Evolutionary conservation across 2,329 filamentous ascomycete genomes (phyloP), one percentile per base, ranked within the genome.

Genomic region (Trichoderma sp.): DNA sequence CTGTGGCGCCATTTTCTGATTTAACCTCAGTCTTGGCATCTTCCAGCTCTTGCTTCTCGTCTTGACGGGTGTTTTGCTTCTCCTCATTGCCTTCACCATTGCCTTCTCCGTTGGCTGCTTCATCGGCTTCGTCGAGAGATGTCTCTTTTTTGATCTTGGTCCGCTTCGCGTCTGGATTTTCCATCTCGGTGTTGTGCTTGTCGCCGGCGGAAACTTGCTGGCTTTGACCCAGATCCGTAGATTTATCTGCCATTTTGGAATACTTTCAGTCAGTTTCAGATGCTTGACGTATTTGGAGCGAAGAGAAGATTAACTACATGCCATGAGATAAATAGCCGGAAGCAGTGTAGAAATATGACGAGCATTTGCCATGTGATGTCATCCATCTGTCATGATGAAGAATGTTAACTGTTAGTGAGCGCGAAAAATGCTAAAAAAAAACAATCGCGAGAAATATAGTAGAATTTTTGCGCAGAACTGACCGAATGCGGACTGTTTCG

Each of bases 121-220:
- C 19, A 10, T 63, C 27, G 15, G 3, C 6, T 32, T 68, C 63
- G 29, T 67, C 63, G n/a, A 68, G 42, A 13, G 65, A 59, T 3
- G 70, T 67, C 27, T 75, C 73, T 3, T 66, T 64, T 19, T 72
- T 69, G 1, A 61, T 71, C 70, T 76, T 77, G 58, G 72, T 27
- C 3, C 75, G 72, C 69, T 77, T 77, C 5, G 72, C 70, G 34
- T 73, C 68, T 6, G 75, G 73, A 2, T 68, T 70, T 15, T 74
- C 70, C 22, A 74, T 71, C 15, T 74, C 67, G 15, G 74, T 75
- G 60, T 74, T 70, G 59, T 76, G 76, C 69, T 76, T 77, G 15
- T 75, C 73, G 3, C 76, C 74, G 25, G 71, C 50, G 17, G 70
- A n/a, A 5, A 19, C 27, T 17, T 52, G 19, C 32, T 54, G 42